These are phyloP conservation scores for Amanita brunnescens DNA, from an alignment of 768 basidiomycete genomes.

Conservation along the genomic window DNA sequence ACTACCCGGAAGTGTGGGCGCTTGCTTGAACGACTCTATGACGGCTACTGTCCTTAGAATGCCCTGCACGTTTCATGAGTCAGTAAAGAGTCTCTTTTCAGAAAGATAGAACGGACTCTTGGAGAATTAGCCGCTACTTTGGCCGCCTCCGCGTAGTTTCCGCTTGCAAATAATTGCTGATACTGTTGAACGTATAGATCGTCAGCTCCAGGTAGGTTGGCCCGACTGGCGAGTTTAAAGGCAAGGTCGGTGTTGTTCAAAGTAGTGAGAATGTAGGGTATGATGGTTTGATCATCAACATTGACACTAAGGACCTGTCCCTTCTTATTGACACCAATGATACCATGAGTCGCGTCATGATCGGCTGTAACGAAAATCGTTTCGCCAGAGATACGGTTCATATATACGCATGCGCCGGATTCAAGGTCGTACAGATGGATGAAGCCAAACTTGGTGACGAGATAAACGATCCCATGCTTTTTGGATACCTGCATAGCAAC, in stretches of 20 bases:
- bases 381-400: slow-evolving; percentile 99
- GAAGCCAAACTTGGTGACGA: slow-evolving; percentile 98
- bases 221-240: slow-evolving; percentile 94
- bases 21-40: slow-evolving; percentile 95
- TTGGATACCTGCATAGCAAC: slow-evolving; percentile 99
- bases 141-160: slow-evolving; percentile 89
- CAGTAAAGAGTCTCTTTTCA: neutral
- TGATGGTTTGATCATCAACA: slow-evolving; percentile 91
- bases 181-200: slow-evolving; percentile 95
- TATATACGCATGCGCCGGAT: slow-evolving; percentile 94
- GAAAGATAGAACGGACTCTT: slow-evolving; percentile 39
- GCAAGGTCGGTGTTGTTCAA: slow-evolving; percentile 97
- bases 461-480: slow-evolving; percentile 93
- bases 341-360: slow-evolving; percentile 88
- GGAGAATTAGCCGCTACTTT: slow-evolving; percentile 98
- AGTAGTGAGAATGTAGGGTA: slow-evolving; percentile 89
- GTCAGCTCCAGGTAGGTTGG: slow-evolving; percentile 94
- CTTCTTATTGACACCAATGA: slow-evolving; percentile 99
- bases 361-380: slow-evolving; percentile 99
- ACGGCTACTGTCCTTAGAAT: slow-evolving; percentile 91
- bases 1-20: slow-evolving; percentile 83
- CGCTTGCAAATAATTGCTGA: slow-evolving; percentile 79
- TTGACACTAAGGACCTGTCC: slow-evolving; percentile 96
- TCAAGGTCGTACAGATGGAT: slow-evolving; percentile 99
- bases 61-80: slow-evolving; percentile 41